Base-by-base conservation (phyloP, 176 grass and related monocot genomes). In the Pontederia paniculata region DNA sequence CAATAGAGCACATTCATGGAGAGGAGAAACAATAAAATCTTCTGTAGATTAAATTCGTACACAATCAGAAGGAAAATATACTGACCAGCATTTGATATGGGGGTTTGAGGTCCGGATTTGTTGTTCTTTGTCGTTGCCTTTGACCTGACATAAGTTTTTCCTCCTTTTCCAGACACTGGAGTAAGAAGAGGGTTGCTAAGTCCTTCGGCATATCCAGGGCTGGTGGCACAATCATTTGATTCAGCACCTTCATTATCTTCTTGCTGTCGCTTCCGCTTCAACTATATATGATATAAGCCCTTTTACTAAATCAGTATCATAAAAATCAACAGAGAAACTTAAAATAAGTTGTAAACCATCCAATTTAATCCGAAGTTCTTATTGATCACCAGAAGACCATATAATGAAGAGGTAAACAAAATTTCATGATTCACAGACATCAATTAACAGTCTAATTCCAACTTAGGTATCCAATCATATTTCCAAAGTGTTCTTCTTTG, bases 41-140 rank as follows among this genome's bases (percentile, higher is more conserved):
- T 37, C 28, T 37, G 28, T 37, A 6, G 28, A 37, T 43, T 9
- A 9, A 42, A 56, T 11, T 59, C 10, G 17, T 15, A 47, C 9
- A 47, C 42, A 22, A 21, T 46, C 15, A 20, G 49, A 67, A 25
- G 28, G 10, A 2, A 41, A 65, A 42, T 65, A 42, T 21, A 60
- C 84, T 82, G 63, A 88, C 84, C 75, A 48, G 56, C 51, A 69
- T 67, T 67, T 53, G 19, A 70, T 71, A 79, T 65, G 41, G 84
- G 75, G 12, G 78, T 88, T 58, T 79, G 84, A 73, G 79, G 83
- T 50, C 74, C 67, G 73, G 84, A 73, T 78, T 88, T 88, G 54
- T 78, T 76, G 37, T 76, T 58, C 48, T 83, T 88, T 50, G 23
- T n/a, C n/a, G n/a, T 23, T 48, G 17, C 48, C 45, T 83, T 88